Percentiles rank a stretch among this genome's conserved stretches.
phyloP scores from a whole-genome alignment of 2,329 filamentous ascomycete genomes.

The Alternaria consortialis region DNA sequence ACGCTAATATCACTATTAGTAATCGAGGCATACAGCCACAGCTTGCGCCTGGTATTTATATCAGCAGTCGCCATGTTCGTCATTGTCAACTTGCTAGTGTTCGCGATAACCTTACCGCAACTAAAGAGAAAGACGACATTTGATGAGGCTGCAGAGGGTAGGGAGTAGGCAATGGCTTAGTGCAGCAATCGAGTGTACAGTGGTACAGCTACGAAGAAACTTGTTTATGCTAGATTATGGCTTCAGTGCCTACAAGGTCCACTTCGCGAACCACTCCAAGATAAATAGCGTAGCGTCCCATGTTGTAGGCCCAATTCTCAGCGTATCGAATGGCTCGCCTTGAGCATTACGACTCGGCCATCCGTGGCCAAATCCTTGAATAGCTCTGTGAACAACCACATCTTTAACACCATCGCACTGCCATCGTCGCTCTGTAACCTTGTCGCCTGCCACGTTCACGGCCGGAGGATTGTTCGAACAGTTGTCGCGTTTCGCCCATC shows the following conservation, averaged over 20 bases:
- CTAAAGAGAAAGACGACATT: constrained; percentile 31
- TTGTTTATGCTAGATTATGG: background rate
- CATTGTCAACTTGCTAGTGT: constrained; percentile 59
- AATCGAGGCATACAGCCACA: constrained; percentile 51
- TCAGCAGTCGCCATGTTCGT: constrained; percentile 58
- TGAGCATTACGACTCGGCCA: constrained; percentile 30
- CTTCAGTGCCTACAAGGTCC: constrained; percentile 15
- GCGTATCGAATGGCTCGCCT: constrained; percentile 30
- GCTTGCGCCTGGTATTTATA: constrained; percentile 55
- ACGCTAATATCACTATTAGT: constrained; percentile 39
- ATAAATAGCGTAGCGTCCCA: constrained; percentile 35
- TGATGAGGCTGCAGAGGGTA: constrained; percentile 13
- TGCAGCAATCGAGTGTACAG: background rate
- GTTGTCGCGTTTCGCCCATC: constrained; percentile 20
- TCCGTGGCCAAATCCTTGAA: constrained; percentile 35
- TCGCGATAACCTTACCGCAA: constrained; percentile 64
- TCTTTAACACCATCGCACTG: constrained; percentile 24
- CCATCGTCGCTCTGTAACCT: constrained; percentile 24
- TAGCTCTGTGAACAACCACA: constrained; percentile 23
- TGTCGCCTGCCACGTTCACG: constrained; percentile 18
- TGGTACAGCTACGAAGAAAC: background rate
- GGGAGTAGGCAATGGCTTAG: background rate
- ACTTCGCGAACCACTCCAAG: constrained; percentile 32
- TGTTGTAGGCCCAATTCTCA: constrained; percentile 27
- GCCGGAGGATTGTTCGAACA: constrained; percentile 10